Conservation (phyloP, 83 land plant species). For the Diphasiastrum complanatum region DNA sequence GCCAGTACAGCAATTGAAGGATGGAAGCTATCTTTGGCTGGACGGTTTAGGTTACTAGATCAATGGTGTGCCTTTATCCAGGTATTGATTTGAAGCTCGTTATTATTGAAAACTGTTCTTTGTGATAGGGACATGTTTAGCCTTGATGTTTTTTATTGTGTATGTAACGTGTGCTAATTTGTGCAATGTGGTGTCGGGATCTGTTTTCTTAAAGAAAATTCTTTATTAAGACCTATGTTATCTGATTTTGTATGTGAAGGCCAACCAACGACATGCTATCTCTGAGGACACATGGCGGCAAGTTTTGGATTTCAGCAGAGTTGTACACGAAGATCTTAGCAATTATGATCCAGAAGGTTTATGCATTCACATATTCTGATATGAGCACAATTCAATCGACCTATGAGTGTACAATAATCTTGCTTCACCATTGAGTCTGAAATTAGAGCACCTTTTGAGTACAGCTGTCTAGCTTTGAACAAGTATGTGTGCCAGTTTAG, state of each 20-base stretch:
- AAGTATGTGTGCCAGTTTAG: too few species aligned
- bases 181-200: too few species aligned
- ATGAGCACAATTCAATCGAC: too few species aligned
- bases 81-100: constrained; percentile 31
- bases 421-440: too few species aligned
- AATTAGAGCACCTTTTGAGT: too few species aligned
- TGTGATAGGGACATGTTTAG: not conserved
- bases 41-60: constrained; percentile 71
- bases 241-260: constrained; percentile 26
- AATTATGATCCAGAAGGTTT: constrained; percentile 87
- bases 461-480: too few species aligned
- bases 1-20: constrained; percentile 56
- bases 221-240: not conserved
- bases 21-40: constrained; percentile 66
- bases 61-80: constrained; percentile 87
- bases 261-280: constrained; percentile 70
- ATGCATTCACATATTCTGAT: too few species aligned
- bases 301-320: constrained; percentile 78
- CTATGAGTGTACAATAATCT: too few species aligned
- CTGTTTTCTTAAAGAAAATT: too few species aligned
- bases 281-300: constrained; percentile 94
- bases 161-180: too few species aligned
- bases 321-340: constrained; percentile 80
- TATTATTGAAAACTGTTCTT: not conserved
- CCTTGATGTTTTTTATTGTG: too few species aligned